Percentiles rank a stretch among this genome's conserved stretches.
phyloP scores from a whole-genome alignment of 257 asterid genomes.

The Plectranthus barbatus region DNA sequence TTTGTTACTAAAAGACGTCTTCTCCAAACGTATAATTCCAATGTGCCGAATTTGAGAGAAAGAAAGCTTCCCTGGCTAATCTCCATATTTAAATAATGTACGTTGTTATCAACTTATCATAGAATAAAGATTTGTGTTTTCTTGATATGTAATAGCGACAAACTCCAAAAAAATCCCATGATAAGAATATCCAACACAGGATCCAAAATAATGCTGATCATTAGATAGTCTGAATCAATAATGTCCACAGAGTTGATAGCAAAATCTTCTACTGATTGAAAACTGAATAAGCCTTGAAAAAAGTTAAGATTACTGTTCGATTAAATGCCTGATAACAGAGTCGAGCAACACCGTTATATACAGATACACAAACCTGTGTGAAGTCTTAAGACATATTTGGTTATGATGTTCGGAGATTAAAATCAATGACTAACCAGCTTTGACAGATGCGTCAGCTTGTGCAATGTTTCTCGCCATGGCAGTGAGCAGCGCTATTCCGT shows the following conservation, averaged over 20 bases:
- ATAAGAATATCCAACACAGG: background rate
- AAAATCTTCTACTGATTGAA: background rate
- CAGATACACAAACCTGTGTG: background rate
- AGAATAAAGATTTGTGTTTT: background rate
- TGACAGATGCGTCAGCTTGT: constrained; percentile 87
- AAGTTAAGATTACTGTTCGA: constrained; percentile 1
- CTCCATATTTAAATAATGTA: background rate
- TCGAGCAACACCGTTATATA: background rate
- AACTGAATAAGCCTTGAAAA: background rate
- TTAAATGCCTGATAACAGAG: background rate
- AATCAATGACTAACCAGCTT: constrained; percentile 57
- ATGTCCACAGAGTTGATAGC: background rate
- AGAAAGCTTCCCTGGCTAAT: background rate
- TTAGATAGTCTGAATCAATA: background rate
- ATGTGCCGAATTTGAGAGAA: background rate
- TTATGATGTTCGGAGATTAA: background rate
- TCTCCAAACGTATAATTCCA: background rate
- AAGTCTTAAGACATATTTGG: background rate
- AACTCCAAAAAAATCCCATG: background rate
- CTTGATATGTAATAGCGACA: background rate
- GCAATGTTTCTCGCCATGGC: constrained; percentile 85
- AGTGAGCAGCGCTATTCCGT: constrained; percentile 79
- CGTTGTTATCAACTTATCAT: background rate
- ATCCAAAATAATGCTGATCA: background rate
- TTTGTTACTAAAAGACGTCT: background rate